Evolutionary conservation across 2,329 filamentous ascomycete species (phyloP), one percentile per base, ranked within the genome.

Genomic region (Diplocarpon rosae): DNA sequence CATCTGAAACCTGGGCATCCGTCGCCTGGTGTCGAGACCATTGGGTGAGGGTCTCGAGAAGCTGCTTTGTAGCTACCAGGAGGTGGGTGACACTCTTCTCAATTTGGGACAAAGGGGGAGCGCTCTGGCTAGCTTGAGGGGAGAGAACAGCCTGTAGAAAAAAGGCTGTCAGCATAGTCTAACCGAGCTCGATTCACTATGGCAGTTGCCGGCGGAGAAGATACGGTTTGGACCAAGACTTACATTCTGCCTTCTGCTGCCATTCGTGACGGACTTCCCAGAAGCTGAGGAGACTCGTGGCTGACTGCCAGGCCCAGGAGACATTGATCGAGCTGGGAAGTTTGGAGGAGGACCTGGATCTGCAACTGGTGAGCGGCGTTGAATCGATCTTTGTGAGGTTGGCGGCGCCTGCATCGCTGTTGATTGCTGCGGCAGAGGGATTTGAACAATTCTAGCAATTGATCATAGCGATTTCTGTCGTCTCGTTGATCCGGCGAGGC

Each of bases 31-130:
- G 83, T 46, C 90, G 85, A 48, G 92, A 98, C 92, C 92, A 98
- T 72, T 94, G 85, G 37, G 92, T 98, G 50, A 98, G 72, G 5
- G 90, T 98, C 69, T 98, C 92, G 50, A 98, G 81, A 2, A 98
- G 80, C 66, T 96, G 89, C 64, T 98, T 98, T 29, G 92, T 98
- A 30, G 92, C 92, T 54, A 98, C 90, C 30, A 98, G 80, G 36
- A 98, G 83, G 63, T 98, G 92, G 10, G 90, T 95, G 52, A 98
- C 92, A 63, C 89, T 95, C 71, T 95, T 96, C 70, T 98, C 92
- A 66, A 98, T 98, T 65, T 95, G 90, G 42, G 90, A 95, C 55
- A 98, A 46, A 28, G 59, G 60, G 43, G 55, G 56, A 34, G 52
- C 52, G 45, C 51, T 53, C 27, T 56, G 51, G 32, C 39, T 51